phyloP scores from a whole-genome alignment of 495 filamentous ascomycete genomes.

The Neurospora tetraspora region DNA sequence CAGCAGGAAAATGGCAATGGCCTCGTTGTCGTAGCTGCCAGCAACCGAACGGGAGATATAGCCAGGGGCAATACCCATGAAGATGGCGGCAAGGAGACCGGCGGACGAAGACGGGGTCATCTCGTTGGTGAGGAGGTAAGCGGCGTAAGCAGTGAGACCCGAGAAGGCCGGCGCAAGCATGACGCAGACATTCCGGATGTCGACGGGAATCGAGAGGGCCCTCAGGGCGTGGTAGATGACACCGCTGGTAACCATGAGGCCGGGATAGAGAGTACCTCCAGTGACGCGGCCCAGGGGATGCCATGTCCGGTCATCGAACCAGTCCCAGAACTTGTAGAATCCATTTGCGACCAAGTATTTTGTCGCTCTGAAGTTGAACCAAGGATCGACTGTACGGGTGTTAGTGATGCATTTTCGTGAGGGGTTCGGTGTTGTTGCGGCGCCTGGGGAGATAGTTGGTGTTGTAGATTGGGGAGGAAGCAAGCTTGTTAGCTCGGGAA shows the following conservation, averaged over 20 bases:
- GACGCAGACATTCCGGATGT: slow-evolving; percentile 98
- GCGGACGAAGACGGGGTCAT: slow-evolving; percentile 89
- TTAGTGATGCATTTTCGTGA: slow-evolving; percentile 11
- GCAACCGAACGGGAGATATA: slow-evolving; percentile 98
- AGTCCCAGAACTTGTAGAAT: slow-evolving; percentile 99
- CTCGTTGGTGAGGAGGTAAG: slow-evolving; percentile 94
- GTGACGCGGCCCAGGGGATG: slow-evolving; percentile 98
- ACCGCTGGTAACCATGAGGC: slow-evolving; percentile 98
- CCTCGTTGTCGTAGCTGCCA: slow-evolving; percentile 99
- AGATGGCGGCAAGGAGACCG: slow-evolving; percentile 84
- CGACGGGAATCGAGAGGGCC: slow-evolving; percentile 84
- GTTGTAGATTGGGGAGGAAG: not conserved
- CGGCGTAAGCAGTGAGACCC: slow-evolving; percentile 84
- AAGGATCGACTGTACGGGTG: slow-evolving; percentile 76
- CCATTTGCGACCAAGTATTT: slow-evolving; percentile 95
- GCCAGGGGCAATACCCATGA: slow-evolving; percentile 96
- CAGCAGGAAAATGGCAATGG: slow-evolving; percentile 96
- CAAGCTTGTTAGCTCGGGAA: slow-evolving; percentile 15
- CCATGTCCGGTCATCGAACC: slow-evolving; percentile 99
- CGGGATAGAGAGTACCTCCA: slow-evolving; percentile 95
- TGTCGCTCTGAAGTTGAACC: slow-evolving; percentile 99
- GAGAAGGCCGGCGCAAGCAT: slow-evolving; percentile 93
- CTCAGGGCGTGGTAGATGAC: slow-evolving; percentile 91
- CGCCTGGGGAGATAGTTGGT: not conserved
- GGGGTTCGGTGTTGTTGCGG: not conserved